Base-by-base conservation (phyloP, 805 yeast genomes). In the Yamadazyma tumulicola region DNA sequence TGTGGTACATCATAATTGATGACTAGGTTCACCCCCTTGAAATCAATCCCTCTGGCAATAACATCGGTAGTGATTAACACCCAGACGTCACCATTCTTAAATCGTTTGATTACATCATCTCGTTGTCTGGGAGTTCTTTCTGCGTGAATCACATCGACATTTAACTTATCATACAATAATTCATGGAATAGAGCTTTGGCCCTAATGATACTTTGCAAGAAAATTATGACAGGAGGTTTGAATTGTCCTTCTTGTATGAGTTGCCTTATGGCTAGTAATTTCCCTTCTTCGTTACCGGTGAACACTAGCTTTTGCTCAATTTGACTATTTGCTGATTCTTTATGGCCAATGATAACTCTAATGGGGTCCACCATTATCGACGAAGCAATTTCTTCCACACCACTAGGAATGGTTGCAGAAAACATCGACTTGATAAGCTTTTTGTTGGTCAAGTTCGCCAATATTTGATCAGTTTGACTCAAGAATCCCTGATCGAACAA, bases 1-100 rank as follows among this genome's bases (percentile, higher is more conserved):
- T 79, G 85, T 12, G 99, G 99, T 9, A 93, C 95, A 61, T 93
- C 99, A 58, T 93, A 93, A 61, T 93, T 93, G 46, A 93, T 85
- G 26, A 93, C 97, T 39, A 94, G 57, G 53, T 89, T 93, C 32
- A 93, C 91, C 36, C 97, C 97, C 53, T 87, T 87, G 66, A 93
- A 93, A 59, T 93, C 98, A 39, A 93, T 85, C 69, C 99, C 99
- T 65, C 99, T 78, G 3, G 97, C 83, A 36, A 93, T 67, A 31
- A 93, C 96, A 61, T 93, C 99, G 0, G 99, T 93, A 57, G 97
- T 88, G 35, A 93, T 91, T 44, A 93, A 70, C 29, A 93, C 95
- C 98, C 98, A 93, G 19, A 89, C 70, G 19, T 91, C 94, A 18
- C 98, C 99, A 36, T 72, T 74, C 57, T 79, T 85, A 65, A 93